Evolutionary conservation across 495 filamentous ascomycete species (phyloP), one percentile per base, ranked within the genome.

Genomic region (Penicillium pancosmium): DNA sequence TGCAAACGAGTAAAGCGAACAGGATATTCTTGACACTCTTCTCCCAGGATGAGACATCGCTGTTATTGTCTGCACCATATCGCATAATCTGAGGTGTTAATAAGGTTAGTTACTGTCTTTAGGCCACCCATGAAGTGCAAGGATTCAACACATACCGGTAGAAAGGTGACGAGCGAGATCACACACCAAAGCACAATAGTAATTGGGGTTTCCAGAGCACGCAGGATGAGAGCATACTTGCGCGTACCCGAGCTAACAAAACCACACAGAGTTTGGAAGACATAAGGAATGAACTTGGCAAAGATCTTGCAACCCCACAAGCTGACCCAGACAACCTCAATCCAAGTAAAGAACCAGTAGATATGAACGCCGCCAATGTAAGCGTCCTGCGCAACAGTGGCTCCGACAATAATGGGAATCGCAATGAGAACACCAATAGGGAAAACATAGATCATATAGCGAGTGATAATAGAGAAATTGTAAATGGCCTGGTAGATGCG

Each of bases 241-340:
- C 91, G 83, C 3, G 92, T 95, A 15, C 93, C 93, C 3, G 92
- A 85, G 73, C 89, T 94, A 58, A 97, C 90, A 55, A 97, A 89
- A 34, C 93, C 93, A 63, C 87, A 87, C 46, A 97, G 80, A 58
- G 92, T 88, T 75, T 95, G 90, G 72, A 98, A 97, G 27, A 97
- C 59, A 18, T 70, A 79, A 1, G 94, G 93, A n/a, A 96, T 71
- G 27, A 86, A 74, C 68, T 90, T 88, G 8, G 93, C 89, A 23
- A 89, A 78, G 35, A 96, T 70, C 75, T 98, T 98, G 44, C 86
- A 88, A 21, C 84, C 82, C 94, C 94, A 98, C 52, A 98, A 79
- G 55, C 86, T 83, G 41, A 93, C 76, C 93, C 93, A 97, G 27
- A 95, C 84, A 55, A 96, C 82, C 71, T 96, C 91, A 62, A 98